These are phyloP conservation scores for Xylaria arbuscula DNA, from an alignment of 2,329 filamentous ascomycete genomes.

Conservation along the genomic window DNA sequence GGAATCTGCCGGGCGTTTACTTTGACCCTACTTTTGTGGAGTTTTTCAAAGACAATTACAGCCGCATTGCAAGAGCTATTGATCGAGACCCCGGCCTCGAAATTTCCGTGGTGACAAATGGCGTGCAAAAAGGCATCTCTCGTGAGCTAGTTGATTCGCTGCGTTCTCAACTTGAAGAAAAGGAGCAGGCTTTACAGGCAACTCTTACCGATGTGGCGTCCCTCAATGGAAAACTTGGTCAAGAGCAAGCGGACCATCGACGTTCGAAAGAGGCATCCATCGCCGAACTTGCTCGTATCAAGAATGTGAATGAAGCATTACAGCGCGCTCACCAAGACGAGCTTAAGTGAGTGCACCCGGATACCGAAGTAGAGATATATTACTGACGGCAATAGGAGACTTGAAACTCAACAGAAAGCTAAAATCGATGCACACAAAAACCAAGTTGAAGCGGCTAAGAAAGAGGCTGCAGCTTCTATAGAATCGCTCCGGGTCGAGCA, in stretches of 20 bases:
- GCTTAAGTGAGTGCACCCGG: constrained; percentile 57
- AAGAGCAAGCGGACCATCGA: constrained; percentile 78
- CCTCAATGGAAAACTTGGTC: constrained; percentile 68
- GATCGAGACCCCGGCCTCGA: constrained; percentile 92
- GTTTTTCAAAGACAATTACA: constrained; percentile 96
- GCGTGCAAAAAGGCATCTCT: constrained; percentile 90
- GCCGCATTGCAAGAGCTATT: constrained; percentile 82
- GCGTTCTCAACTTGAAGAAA: constrained; percentile 79
- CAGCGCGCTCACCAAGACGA: constrained; percentile 78
- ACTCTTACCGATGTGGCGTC: constrained; percentile 59
- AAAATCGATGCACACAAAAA: constrained; percentile 56
- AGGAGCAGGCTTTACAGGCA: constrained; percentile 64
- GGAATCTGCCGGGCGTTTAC: constrained; percentile 78
- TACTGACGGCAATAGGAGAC: constrained; percentile 48
- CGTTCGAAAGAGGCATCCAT: constrained; percentile 69
- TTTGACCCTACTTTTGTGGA: constrained; percentile 90
- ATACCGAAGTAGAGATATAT: neutral
- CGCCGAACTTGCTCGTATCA: constrained; percentile 67
- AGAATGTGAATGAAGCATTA: constrained; percentile 75
- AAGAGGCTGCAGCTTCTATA: constrained; percentile 43
- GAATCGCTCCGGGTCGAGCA: constrained; percentile 49
- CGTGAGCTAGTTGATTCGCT: constrained; percentile 90
- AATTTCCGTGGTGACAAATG: constrained; percentile 81
- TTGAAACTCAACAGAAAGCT: constrained; percentile 59
- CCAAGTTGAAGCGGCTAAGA: constrained; percentile 43